Evolutionary conservation across 306 rosid genomes (phyloP).

Genomic region (Fagus sylvatica): DNA sequence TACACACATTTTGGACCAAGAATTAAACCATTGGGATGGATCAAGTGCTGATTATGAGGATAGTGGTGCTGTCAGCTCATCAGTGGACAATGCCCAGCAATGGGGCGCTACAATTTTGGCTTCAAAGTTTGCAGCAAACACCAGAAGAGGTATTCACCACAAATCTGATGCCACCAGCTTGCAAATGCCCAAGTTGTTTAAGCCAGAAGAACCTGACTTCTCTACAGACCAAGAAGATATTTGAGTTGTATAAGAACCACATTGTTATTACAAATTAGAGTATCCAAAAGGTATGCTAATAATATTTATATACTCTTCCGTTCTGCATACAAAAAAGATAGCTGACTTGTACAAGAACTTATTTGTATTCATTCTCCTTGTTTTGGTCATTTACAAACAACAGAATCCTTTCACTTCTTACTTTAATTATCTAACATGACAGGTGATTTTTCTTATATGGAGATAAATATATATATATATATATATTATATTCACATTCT

Average conservation of each 20-base stretch:
- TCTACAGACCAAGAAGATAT: conserved; percentile 39
- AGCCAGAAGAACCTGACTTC: conserved; percentile 90
- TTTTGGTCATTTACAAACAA: background rate
- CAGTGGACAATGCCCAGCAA: conserved; percentile 5
- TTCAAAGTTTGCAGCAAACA: conserved; percentile 71
- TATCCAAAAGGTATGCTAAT: background rate
- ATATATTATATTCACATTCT: too few relatives aligned
- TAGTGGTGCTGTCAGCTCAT: conserved; percentile 7
- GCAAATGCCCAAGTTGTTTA: conserved; percentile 83
- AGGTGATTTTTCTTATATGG: too few relatives aligned
- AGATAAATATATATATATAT: too few relatives aligned
- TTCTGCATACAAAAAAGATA: background rate
- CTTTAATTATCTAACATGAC: too few relatives aligned
- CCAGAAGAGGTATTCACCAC: conserved; percentile 46
- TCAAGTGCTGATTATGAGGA: conserved; percentile 13
- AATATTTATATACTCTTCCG: too few relatives aligned
- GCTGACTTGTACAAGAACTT: background rate
- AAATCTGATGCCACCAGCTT: conserved; percentile 56
- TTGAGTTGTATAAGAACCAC: background rate
- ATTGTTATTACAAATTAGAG: background rate
- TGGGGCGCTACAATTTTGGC: conserved; percentile 65
- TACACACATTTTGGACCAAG: conserved; percentile 31
- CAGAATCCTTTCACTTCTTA: too few relatives aligned
- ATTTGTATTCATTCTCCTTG: background rate
- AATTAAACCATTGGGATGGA: conserved; percentile 1